Evolutionary conservation across 2,329 filamentous ascomycete genomes (phyloP), one percentile per base, ranked within the genome.

Genomic region (Clarireedia hainanense): DNA sequence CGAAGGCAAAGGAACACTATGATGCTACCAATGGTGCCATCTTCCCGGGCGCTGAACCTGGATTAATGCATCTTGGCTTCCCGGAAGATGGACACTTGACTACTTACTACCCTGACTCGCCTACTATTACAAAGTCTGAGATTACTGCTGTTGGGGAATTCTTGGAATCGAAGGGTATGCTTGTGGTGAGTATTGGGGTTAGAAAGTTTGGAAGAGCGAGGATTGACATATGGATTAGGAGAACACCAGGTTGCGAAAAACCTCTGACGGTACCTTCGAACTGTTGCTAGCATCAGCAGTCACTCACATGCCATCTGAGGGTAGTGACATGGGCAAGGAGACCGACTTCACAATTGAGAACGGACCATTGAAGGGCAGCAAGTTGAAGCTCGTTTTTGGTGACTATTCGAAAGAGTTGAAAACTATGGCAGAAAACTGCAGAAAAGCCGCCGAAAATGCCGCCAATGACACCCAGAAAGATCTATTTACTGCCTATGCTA

Each of bases 31-130:
- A 79, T 7, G 86, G 86, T 30, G 85, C 79, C 58, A 87, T 92
- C 57, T 92, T 90, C 68, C 83, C 85, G 61, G 80, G 81, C 27
- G 74, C 80, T 57, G 79, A 83, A 58, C 75, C 80, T 34, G 79
- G 79, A 15, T 74, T 87, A 60, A 83, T 92, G 78, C 86, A 91
- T 65, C 74, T 94, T 26, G 89, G 89, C 42, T 91, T 88, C 68
- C 77, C 83, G 0, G 85, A 88, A 37, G 77, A 83, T 30, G 87
- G 87, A 34, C 87, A 92, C 70, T 79, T 91, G 79, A 89, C 86
- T 3, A 88, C 85, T 1, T 94, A 92, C 71, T 94, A 92, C 69
- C 89, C 88, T 1, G 80, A 89, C 60, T 91, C 87, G 4, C 77
- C 85, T 6, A 74, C 76, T 46, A 91, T 94, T 66, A 89, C 84